phyloP scores from a whole-genome alignment of 2,329 filamentous ascomycete species.

The Pseudocercospora pini-densiflorae region DNA sequence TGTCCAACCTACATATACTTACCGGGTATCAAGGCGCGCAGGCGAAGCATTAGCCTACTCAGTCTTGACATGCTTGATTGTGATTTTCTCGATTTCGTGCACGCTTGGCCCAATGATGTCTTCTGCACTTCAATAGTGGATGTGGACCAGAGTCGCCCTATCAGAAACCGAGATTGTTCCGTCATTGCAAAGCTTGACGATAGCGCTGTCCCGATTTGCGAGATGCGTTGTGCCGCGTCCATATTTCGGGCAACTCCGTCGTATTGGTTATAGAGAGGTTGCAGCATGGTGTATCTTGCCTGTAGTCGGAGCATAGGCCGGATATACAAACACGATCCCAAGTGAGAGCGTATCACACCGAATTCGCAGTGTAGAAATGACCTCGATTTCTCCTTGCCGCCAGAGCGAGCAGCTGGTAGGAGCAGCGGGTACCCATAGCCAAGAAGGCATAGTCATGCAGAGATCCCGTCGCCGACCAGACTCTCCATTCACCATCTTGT shows the following conservation, averaged over 20 bases:
- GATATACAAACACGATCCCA: too few species aligned
- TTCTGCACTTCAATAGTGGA: neutral
- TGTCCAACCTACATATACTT: neutral
- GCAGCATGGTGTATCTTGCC: too few species aligned
- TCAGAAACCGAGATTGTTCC: conserved; percentile 11
- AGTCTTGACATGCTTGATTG: neutral
- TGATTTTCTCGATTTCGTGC: neutral
- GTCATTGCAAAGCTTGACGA: neutral
- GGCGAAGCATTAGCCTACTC: too few species aligned
- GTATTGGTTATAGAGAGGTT: neutral
- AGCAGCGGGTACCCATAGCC: too few species aligned
- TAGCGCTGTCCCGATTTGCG: neutral
- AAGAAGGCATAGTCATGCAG: too few species aligned
- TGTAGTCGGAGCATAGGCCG: too few species aligned
- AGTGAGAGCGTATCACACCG: too few species aligned
- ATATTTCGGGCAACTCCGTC: neutral
- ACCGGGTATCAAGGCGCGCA: neutral
- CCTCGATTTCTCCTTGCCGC: too few species aligned
- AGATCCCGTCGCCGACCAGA: too few species aligned
- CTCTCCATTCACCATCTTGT: too few species aligned
- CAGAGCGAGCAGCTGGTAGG: too few species aligned
- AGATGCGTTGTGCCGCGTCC: neutral
- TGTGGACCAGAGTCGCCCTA: conserved; percentile 10
- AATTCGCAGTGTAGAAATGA: too few species aligned
- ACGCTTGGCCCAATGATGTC: neutral